Percentiles rank a stretch among this genome's conserved stretches.
phyloP scores from a whole-genome alignment of 257 asterid species.

The Plantago elongata region DNA sequence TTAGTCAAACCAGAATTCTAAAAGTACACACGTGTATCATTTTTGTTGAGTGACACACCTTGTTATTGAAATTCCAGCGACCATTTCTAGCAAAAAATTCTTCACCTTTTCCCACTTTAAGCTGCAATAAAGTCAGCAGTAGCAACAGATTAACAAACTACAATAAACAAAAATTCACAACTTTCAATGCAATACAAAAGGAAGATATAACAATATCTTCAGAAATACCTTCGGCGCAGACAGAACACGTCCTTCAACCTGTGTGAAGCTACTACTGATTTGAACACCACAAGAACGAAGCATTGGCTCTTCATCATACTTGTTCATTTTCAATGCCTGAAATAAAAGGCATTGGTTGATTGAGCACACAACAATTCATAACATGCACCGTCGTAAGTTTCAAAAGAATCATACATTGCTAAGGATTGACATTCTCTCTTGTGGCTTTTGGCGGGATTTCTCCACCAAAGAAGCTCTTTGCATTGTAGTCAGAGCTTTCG shows the following conservation, averaged over 20 bases:
- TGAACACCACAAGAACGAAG: conserved; percentile 75
- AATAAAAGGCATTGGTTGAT: conserved; percentile 16
- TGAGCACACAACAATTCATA: neutral
- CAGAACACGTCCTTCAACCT: conserved; percentile 80
- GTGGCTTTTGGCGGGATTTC: conserved; percentile 85
- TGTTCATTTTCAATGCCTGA: conserved; percentile 70
- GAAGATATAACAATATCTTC: neutral
- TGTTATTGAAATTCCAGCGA: conserved; percentile 74
- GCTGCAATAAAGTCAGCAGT: conserved; percentile 35
- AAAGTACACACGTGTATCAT: neutral
- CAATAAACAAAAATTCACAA: neutral
- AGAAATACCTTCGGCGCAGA: conserved; percentile 63
- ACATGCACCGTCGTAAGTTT: conserved; percentile 1
- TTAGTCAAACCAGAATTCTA: neutral
- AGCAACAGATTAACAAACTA: neutral
- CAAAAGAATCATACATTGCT: conserved; percentile 41
- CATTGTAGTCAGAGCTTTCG: conserved; percentile 65
- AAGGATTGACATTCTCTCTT: conserved; percentile 67
- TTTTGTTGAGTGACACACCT: conserved; percentile 47
- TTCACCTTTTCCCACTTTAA: conserved; percentile 72
- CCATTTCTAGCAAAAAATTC: conserved; percentile 74
- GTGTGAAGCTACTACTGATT: conserved; percentile 52
- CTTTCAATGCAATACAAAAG: too few species aligned
- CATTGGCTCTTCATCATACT: conserved; percentile 76
- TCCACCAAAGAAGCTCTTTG: conserved; percentile 81